phyloP scores from a whole-genome alignment of 192 early-diverging fungal species.

The Entomortierella beljakovae region DNA sequence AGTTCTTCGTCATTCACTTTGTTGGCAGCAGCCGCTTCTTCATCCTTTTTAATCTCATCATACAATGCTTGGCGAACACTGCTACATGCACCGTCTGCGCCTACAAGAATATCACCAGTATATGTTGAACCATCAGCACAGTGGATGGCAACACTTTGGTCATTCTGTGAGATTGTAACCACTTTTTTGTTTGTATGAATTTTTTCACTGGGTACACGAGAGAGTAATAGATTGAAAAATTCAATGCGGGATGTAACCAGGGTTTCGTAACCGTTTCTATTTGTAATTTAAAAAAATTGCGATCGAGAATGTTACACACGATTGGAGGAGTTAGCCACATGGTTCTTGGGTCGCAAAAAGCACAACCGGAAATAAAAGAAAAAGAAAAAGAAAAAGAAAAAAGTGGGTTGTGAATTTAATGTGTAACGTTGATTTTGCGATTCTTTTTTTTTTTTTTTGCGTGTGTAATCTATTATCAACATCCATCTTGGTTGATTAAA shows the following conservation, averaged over 20 bases:
- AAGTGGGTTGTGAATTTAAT: too few relatives aligned
- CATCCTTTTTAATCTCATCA: constrained; percentile 23
- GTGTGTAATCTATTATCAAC: too few relatives aligned
- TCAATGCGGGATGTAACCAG: constrained; percentile 26
- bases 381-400: too few relatives aligned
- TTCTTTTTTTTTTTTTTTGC: too few relatives aligned
- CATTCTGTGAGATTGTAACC: constrained; percentile 16
- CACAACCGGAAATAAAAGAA: not conserved
- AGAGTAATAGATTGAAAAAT: constrained; percentile 14
- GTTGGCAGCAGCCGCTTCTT: not conserved
- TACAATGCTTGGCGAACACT: constrained; percentile 23
- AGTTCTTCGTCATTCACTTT: constrained; percentile 11
- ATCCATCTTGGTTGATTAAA: too few relatives aligned
- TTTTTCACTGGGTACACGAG: constrained; percentile 32
- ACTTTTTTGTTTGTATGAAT: constrained; percentile 31
- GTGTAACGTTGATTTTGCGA: too few relatives aligned
- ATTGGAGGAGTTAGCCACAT: too few relatives aligned
- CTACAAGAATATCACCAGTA: constrained; percentile 32
- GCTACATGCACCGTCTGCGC: constrained; percentile 34
- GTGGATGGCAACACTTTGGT: constrained; percentile 27
- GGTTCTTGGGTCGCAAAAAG: not conserved
- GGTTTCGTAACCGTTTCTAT: not conserved
- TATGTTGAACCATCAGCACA: constrained; percentile 27
- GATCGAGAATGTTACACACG: too few relatives aligned
- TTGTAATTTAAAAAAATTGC: too few relatives aligned